Percentiles rank a stretch among this genome's conserved stretches.
These are phyloP conservation scores for Maudiozyma barnettii DNA, from an alignment of 805 yeast genomes.

Conservation along the genomic window DNA sequence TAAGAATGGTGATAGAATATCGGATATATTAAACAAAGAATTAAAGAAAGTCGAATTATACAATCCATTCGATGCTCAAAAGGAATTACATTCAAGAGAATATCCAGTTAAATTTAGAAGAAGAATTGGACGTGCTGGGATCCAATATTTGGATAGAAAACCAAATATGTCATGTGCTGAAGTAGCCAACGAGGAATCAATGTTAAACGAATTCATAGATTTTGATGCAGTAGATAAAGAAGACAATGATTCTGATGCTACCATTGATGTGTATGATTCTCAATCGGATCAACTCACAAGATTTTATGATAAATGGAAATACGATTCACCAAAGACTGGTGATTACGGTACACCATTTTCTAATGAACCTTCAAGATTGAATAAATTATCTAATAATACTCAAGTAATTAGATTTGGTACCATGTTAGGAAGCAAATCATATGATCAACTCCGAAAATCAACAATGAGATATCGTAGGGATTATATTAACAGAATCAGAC, in stretches of 20 bases:
- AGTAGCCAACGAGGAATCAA: conserved; percentile 13
- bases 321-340: conserved; percentile 46
- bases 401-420: conserved; percentile 88
- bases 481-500: conserved; percentile 29
- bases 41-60: conserved; percentile 29
- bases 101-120: conserved; percentile 54
- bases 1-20: conserved; percentile 26
- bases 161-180: conserved; percentile 30
- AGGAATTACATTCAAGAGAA: conserved; percentile 31
- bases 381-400: conserved; percentile 75
- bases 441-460: conserved; percentile 69
- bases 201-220: conserved; percentile 35
- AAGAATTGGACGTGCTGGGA: conserved; percentile 64
- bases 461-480: conserved; percentile 59
- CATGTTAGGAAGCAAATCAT: conserved; percentile 79
- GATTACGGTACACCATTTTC: conserved; percentile 43
- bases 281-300: conserved; percentile 38
- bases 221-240: conserved; percentile 28
- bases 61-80: conserved; percentile 28
- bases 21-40: conserved; percentile 13
- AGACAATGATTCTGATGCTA: conserved; percentile 15
- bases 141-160: conserved; percentile 66
- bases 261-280: conserved; percentile 38
- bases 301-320: conserved; percentile 55
- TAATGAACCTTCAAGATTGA: conserved; percentile 73